Base-by-base conservation (phyloP, 805 yeast genomes). In the Vanderwaltozyma tropicalis region DNA sequence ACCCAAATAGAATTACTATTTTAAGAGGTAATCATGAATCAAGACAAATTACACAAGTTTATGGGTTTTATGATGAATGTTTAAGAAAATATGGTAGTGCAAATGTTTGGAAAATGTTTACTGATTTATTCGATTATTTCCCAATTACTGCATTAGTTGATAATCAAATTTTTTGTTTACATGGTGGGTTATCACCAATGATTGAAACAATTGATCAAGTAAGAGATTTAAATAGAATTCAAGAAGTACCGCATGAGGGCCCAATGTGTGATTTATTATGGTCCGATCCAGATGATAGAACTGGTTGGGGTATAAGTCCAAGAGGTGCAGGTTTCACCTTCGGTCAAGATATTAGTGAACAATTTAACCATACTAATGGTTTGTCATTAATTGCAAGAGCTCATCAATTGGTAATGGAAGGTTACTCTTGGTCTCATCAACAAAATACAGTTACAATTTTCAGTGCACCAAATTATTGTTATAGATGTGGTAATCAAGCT, bases 321-420 rank as follows among this genome's bases (percentile, higher is more conserved):
- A 76, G 96, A 74, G 95, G 95, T 68, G 96, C 96, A 42, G 96
- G 95, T 61, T 87, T 81, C 78, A 83, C 95, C 53, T 86, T 86
- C 73, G 95, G 96, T 52, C 89, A 80, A 65, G 95, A 86, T 67
- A 84, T 85, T 50, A 75, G 86, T 46, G 92, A 82, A 57, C 92
- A 85, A 57, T 86, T 86, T 64, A 87, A 86, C 58, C 94, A 86
- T 63, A 78, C 85, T 16, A 86, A 86, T 59, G 85, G 80, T 45
- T 68, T 87, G 46, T 70, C 80, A 37, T 66, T 86, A 44, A 80
- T 86, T 48, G 94, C 95, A 17, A 75, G 96, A 64, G 95, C 95
- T 10, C 96, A 86, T 67, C 96, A 86, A 63, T 71, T 86, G 59
- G 95, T 86, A 15, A 87, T 87, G 95, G 95, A 86, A 57, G 96